Evolutionary conservation across 306 rosid species (phyloP).

Genomic region (Lablab purpureus): DNA sequence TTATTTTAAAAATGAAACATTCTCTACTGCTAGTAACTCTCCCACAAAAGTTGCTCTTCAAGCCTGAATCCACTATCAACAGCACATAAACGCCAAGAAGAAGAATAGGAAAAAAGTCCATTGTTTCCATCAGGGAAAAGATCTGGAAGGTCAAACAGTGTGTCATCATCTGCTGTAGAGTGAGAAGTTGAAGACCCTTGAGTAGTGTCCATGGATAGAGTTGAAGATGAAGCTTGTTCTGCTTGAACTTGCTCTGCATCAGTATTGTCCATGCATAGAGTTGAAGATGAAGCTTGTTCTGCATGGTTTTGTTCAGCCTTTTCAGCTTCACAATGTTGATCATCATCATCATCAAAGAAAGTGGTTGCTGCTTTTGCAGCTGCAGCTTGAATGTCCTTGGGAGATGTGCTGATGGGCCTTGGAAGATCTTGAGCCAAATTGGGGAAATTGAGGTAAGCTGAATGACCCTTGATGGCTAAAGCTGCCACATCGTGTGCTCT

Average conservation of each 20-base stretch:
- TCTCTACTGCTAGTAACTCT: slow-evolving; percentile 43
- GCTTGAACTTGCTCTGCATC: slow-evolving; percentile 22
- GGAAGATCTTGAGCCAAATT: slow-evolving; percentile 68
- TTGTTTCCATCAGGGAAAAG: slow-evolving; percentile 60
- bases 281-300: slow-evolving; percentile 42
- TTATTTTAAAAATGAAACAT: not conserved
- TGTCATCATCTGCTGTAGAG: slow-evolving; percentile 53
- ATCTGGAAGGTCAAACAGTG: slow-evolving; percentile 91
- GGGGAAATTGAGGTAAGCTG: slow-evolving; percentile 90
- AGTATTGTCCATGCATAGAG: slow-evolving; percentile 42
- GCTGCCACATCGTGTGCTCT: slow-evolving; percentile 96
- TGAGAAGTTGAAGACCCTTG: slow-evolving; percentile 50
- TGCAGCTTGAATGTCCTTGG: slow-evolving; percentile 92
- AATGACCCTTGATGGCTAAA: slow-evolving; percentile 79
- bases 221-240: slow-evolving; percentile 39
- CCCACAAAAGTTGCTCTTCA: slow-evolving; percentile 78
- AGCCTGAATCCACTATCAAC: slow-evolving; percentile 63
- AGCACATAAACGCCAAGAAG: slow-evolving; percentile 72
- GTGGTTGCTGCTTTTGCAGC: slow-evolving; percentile 81
- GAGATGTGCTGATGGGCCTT: slow-evolving; percentile 65
- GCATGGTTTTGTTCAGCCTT: slow-evolving; percentile 24
- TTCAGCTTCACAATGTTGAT: slow-evolving; percentile 38
- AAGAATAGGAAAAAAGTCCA: slow-evolving; percentile 54
- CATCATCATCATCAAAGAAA: slow-evolving; percentile 37
- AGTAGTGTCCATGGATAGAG: slow-evolving; percentile 37